These are phyloP conservation scores for Raphanus hybrid DNA, from an alignment of 441 rosid species.

Conservation along the genomic window DNA sequence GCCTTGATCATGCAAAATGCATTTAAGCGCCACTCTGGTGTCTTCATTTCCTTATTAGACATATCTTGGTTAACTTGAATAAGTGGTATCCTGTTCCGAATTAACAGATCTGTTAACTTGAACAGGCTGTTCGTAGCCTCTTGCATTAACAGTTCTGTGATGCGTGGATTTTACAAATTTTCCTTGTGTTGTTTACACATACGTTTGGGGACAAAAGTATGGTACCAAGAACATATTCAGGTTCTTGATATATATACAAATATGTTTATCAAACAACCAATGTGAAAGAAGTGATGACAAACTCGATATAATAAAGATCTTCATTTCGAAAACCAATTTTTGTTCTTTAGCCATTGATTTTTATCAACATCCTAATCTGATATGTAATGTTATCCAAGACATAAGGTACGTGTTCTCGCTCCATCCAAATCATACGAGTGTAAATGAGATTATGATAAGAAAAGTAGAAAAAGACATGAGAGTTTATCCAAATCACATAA, in stretches of 20 bases:
- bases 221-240: background rate
- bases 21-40: background rate
- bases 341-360: background rate
- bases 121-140: too few species aligned
- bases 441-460: background rate
- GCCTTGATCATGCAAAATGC: slow-evolving; percentile 36
- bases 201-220: background rate
- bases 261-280: background rate
- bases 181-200: background rate
- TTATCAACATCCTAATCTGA: background rate
- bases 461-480: slow-evolving; percentile 3
- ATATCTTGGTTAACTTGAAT: background rate
- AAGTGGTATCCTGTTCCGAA: too few species aligned
- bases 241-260: background rate
- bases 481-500: slow-evolving; percentile 16
- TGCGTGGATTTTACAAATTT: too few species aligned
- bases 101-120: too few species aligned
- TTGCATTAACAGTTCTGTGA: too few species aligned
- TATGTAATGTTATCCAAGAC: background rate
- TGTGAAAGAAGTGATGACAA: background rate
- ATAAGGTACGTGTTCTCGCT: background rate
- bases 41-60: slow-evolving; percentile 6
- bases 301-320: background rate
- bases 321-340: background rate
- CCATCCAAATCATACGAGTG: too few species aligned